Evolutionary conservation across 805 yeast genomes (phyloP).

Genomic region (Ogataea trehaloabstinens): DNA sequence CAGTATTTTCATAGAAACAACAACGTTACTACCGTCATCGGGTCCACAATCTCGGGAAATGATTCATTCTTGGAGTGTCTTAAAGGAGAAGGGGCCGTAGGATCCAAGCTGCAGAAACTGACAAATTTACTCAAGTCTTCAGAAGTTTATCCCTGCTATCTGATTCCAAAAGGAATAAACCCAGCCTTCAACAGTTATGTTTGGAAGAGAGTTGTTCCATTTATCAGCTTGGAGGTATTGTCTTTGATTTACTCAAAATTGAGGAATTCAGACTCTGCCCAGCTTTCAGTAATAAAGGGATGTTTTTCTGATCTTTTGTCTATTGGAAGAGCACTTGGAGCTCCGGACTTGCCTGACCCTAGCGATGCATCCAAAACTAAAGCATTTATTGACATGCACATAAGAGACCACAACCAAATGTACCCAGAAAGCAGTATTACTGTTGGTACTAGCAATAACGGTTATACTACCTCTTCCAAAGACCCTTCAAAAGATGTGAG

Average conservation of each 20-base stretch:
- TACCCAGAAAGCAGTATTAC: constrained; percentile 16
- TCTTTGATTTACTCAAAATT: constrained; percentile 22
- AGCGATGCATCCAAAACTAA: constrained; percentile 13
- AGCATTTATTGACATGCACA: constrained; percentile 15
- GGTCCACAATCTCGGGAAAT: constrained; percentile 16
- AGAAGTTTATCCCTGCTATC: constrained; percentile 26
- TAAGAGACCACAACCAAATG: constrained; percentile 24
- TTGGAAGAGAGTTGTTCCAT: constrained; percentile 30
- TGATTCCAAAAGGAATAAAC: constrained; percentile 24
- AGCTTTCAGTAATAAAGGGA: constrained; percentile 16
- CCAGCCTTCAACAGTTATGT: constrained; percentile 28
- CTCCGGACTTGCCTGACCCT: constrained; percentile 26
- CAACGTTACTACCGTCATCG: constrained; percentile 26
- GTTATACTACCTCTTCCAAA: constrained; percentile 4
- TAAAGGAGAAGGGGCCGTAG: constrained; percentile 20
- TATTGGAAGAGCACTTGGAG: constrained; percentile 23
- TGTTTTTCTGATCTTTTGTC: constrained; percentile 21
- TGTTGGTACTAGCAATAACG: constrained; percentile 6
- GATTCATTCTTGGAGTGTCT: constrained; percentile 8
- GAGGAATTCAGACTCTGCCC: constrained; percentile 7
- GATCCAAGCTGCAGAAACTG: constrained; percentile 18
- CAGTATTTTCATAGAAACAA: constrained; percentile 23
- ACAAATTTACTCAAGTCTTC: constrained; percentile 20
- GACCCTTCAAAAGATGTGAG: constrained; percentile 14
- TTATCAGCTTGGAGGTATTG: constrained; percentile 22